phyloP scores from a whole-genome alignment of 257 asterid species.

The Galeopsis tetrahit region DNA sequence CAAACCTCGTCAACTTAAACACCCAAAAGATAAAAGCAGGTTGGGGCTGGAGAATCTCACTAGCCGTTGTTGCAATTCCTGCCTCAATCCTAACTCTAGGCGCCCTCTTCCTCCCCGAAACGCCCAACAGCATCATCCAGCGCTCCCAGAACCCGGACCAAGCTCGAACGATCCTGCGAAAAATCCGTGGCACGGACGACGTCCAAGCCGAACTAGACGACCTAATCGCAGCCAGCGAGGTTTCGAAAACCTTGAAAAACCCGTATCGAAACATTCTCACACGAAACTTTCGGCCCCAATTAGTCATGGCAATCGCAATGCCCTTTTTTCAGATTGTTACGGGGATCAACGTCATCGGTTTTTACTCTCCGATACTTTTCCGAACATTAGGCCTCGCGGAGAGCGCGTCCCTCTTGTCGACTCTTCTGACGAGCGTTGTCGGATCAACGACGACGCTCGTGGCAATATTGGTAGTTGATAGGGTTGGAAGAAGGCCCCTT shows the following conservation, averaged over 20 bases:
- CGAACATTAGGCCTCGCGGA: slow-evolving; percentile 56
- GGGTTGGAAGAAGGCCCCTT: slow-evolving; percentile 42
- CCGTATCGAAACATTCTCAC: slow-evolving; percentile 43
- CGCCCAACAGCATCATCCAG: slow-evolving; percentile 60
- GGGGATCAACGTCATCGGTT: slow-evolving; percentile 62
- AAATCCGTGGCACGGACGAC: slow-evolving; percentile 51
- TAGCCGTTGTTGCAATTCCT: slow-evolving; percentile 36
- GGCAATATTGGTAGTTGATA: slow-evolving; percentile 42
- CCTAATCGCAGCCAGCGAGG: slow-evolving; percentile 50
- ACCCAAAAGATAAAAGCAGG: slow-evolving; percentile 51
- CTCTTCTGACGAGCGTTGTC: slow-evolving; percentile 30
- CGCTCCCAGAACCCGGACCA: slow-evolving; percentile 34
- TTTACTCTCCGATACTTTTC: slow-evolving; percentile 69
- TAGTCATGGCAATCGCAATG: slow-evolving; percentile 59
- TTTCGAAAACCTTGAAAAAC: slow-evolving; percentile 36
- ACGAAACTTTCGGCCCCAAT: slow-evolving; percentile 55
- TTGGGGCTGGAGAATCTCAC: slow-evolving; percentile 73
- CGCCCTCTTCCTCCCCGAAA: slow-evolving; percentile 55
- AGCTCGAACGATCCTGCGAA: slow-evolving; percentile 45
- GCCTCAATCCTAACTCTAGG: slow-evolving; percentile 29
- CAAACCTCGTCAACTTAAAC: slow-evolving; percentile 55
- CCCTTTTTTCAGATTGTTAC: slow-evolving; percentile 67
- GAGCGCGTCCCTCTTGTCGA: slow-evolving; percentile 50
- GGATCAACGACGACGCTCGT: slow-evolving; percentile 33
- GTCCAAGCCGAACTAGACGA: slow-evolving; percentile 58